These are phyloP conservation scores for Puya raimondii DNA, from an alignment of 176 grass and related monocot genomes.

Conservation along the genomic window DNA sequence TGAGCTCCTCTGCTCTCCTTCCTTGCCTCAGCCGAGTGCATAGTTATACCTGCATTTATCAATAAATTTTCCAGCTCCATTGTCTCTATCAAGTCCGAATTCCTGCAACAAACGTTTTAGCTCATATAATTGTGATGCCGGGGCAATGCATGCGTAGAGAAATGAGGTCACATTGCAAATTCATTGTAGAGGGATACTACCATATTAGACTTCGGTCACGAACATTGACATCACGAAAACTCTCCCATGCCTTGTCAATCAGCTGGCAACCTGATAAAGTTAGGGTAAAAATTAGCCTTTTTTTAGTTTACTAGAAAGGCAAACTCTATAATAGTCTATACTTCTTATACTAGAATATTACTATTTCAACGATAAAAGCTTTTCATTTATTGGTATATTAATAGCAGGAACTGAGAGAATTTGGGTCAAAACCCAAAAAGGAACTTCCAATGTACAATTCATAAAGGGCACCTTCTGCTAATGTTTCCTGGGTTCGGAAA, in stretches of 20 bases:
- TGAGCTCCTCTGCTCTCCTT: constrained; percentile 95
- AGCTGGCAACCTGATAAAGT: constrained; percentile 45
- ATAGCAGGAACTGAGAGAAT: background rate
- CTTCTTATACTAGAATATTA: background rate
- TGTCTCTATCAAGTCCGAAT: constrained; percentile 93
- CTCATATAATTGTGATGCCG: background rate
- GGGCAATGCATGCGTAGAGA: background rate
- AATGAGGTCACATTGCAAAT: background rate
- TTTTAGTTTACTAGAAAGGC: constrained; percentile 1
- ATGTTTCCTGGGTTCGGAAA: constrained; percentile 67
- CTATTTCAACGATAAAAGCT: constrained; percentile 1
- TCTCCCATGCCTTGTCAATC: constrained; percentile 70
- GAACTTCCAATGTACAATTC: background rate
- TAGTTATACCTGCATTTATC: constrained; percentile 93
- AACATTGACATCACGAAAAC: constrained; percentile 52
- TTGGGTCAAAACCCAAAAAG: background rate
- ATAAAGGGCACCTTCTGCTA: constrained; percentile 45
- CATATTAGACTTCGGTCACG: constrained; percentile 74
- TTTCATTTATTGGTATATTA: background rate
- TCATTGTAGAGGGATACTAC: constrained; percentile 25
- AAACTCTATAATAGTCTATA: constrained; percentile 1
- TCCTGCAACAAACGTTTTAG: constrained; percentile 31
- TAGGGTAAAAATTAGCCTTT: background rate
- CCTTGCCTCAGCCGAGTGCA: constrained; percentile 87
- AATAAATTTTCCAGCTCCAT: constrained; percentile 85